phyloP scores from a whole-genome alignment of 208 protist genomes.

The Trypanosoma congolense region DNA sequence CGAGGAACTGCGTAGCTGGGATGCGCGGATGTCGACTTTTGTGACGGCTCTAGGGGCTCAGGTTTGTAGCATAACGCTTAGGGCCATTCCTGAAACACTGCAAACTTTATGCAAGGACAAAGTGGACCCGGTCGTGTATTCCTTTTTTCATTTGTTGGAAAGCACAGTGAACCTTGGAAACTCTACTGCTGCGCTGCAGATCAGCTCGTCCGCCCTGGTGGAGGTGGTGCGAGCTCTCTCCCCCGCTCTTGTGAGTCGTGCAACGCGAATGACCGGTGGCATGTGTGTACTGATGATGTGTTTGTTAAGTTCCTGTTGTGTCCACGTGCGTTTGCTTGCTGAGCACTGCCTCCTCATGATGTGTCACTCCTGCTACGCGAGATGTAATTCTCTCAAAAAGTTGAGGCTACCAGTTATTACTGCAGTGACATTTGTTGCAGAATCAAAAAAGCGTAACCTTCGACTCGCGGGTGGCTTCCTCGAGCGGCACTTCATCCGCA shows the following conservation, averaged over 20 bases:
- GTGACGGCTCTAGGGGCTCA: slow-evolving; percentile 63
- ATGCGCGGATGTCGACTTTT: slow-evolving; percentile 72
- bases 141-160: slow-evolving; percentile 84
- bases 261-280: slow-evolving; percentile 66
- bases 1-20: slow-evolving; percentile 41
- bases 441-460: slow-evolving; percentile 72
- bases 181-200: slow-evolving; percentile 79
- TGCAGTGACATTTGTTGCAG: slow-evolving; percentile 75
- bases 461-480: slow-evolving; percentile 79
- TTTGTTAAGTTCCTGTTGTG: slow-evolving; percentile 83
- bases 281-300: slow-evolving; percentile 77
- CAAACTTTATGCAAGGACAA: slow-evolving; percentile 56
- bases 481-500: slow-evolving; percentile 74
- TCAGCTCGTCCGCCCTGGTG: slow-evolving; percentile 62
- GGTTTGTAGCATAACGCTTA: slow-evolving; percentile 56
- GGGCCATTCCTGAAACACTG: slow-evolving; percentile 47
- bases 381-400: slow-evolving; percentile 65
- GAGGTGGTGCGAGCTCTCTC: slow-evolving; percentile 69
- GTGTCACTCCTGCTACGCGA: slow-evolving; percentile 70
- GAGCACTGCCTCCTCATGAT: slow-evolving; percentile 67
- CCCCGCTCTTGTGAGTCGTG: slow-evolving; percentile 75
- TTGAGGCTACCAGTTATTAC: slow-evolving; percentile 76
- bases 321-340: slow-evolving; percentile 64
- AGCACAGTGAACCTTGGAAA: slow-evolving; percentile 64
- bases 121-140: slow-evolving; percentile 46